Evolutionary conservation across 106 monocot species (phyloP).

Genomic region (Dactylorhiza incarnata): DNA sequence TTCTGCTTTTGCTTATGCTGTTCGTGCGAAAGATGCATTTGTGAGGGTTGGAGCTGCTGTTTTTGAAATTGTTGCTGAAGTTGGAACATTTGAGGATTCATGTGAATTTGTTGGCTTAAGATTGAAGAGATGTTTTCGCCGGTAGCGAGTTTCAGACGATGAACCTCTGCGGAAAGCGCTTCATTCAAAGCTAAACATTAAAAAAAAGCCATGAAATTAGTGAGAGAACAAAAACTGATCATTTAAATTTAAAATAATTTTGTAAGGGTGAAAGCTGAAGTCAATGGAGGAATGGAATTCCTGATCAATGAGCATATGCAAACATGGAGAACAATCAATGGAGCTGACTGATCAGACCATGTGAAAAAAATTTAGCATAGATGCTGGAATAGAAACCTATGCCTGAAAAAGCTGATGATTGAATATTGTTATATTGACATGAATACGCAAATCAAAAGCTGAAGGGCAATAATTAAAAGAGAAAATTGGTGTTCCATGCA

Average conservation of each 20-base stretch:
- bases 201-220: neutral
- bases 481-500: conserved; percentile 1
- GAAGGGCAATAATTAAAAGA: neutral
- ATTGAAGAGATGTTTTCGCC: conserved; percentile 34
- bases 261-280: neutral
- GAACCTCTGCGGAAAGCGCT: conserved; percentile 68
- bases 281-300: neutral
- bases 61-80: conserved; percentile 10
- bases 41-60: conserved; percentile 34
- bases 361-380: neutral
- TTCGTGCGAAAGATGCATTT: conserved; percentile 10
- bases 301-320: neutral
- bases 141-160: conserved; percentile 68
- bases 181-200: conserved; percentile 53
- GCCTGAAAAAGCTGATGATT: neutral
- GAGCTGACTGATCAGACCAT: neutral
- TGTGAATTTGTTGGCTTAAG: conserved; percentile 55
- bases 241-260: neutral
- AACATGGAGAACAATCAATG: neutral
- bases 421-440: neutral
- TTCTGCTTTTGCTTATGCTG: neutral
- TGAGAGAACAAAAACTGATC: neutral
- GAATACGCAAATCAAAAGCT: neutral
- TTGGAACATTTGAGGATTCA: conserved; percentile 46
- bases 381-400: conserved; percentile 1